Conservation (phyloP, 306 rosid species). For the Coriaria nepalensis region DNA sequence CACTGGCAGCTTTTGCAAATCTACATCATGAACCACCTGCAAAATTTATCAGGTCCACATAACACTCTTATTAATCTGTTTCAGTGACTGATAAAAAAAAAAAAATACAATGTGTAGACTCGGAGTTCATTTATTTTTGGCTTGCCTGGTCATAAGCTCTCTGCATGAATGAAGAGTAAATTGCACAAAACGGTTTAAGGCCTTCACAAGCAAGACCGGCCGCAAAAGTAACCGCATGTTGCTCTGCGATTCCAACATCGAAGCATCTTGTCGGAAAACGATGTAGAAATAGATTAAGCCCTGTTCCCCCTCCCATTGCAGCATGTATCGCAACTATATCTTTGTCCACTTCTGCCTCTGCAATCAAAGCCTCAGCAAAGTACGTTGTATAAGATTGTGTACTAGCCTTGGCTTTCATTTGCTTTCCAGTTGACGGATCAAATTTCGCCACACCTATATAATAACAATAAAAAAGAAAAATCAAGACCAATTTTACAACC, state of each 20-base stretch:
- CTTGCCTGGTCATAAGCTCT: constrained; percentile 94
- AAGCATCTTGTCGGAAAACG: constrained; percentile 88
- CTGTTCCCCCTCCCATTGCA: constrained; percentile 99
- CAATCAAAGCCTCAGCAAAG: constrained; percentile 92
- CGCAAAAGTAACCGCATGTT: constrained; percentile 96
- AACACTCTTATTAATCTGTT: no score
- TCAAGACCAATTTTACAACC: not conserved
- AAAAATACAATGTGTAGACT: no score
- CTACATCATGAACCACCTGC: constrained; percentile 96
- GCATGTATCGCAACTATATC: constrained; percentile 84
- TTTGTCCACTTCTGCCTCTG: constrained; percentile 88
- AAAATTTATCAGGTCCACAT: not conserved
- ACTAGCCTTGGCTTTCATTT: constrained; percentile 47
- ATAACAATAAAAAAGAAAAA: constrained; percentile 13
- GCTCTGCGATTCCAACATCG: constrained; percentile 96
- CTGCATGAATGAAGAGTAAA: constrained; percentile 92
- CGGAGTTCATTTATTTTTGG: not conserved
- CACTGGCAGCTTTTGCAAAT: constrained; percentile 84
- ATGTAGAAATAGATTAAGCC: constrained; percentile 83
- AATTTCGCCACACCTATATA: constrained; percentile 79
- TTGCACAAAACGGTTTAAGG: constrained; percentile 80
- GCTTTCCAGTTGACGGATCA: constrained; percentile 86
- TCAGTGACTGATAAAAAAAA: no score
- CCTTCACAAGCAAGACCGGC: constrained; percentile 96
- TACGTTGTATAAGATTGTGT: constrained; percentile 87